Evolutionary conservation across 331 rosid species (phyloP), one percentile per base, ranked within the genome.

Genomic region (Quercus lobata): DNA sequence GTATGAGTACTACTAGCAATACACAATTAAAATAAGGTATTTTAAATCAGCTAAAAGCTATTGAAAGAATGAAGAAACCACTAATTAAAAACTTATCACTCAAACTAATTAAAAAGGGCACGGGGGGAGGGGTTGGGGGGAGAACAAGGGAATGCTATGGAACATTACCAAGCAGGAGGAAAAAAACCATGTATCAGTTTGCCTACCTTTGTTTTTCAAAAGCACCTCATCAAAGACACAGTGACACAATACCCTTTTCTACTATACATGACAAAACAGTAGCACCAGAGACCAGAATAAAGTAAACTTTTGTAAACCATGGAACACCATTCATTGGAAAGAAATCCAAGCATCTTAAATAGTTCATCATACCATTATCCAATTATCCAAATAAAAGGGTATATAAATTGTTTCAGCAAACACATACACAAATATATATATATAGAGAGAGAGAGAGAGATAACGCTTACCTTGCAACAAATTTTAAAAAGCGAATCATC

Each of bases 401-500:
- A 49, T 49, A 49, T 3, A 49, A 49, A 49, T 12, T 49, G 54
- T 49, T 9, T 49, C 17, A 49, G 54, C 54, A 49, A 11, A 49
- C 17, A 14, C 54, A 49, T 3, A 12, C 54, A 49, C 54, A 14
- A 11, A 49, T 4, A 41, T 8, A 41, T 8, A 41, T 2, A 41
- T 41, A 37, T 37, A 71, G n/a, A 44, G 44, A 86, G 61, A 37
- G 44, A 41, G 46, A 41, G 46, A 41, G 46, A 41, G 46, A 60
- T 66, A 71, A 29, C 35, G 5, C 90, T 83, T 84, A 94, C 97
- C 65, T 83, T 24, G 88, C 87, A 62, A 92, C 80, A 71, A 94
- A 91, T 41, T 86, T 91, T 80, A 90, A 92, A 68, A 87, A 92
- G 14, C 34, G 84, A 87, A 91, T 82, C 90, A 91, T 87, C 88